Percentiles rank a stretch among this genome's conserved stretches.
Evolutionary conservation across 768 basidiomycete species (phyloP).

Genomic region (Tylopilus vinaceipallidus): DNA sequence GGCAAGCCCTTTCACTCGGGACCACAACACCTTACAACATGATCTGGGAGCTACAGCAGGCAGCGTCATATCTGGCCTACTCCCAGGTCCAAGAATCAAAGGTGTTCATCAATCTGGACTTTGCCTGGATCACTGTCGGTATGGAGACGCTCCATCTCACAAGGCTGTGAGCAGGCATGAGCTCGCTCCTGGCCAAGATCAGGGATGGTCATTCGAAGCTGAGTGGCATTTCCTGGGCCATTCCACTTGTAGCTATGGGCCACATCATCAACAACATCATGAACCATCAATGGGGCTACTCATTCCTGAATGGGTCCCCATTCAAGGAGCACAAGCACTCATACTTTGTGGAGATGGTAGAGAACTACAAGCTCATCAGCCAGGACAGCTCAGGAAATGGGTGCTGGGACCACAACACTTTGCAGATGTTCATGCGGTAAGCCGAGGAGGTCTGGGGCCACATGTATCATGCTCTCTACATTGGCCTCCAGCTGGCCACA

Average conservation of each 20-base stretch:
- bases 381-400: neutral
- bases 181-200: neutral
- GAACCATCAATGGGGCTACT: neutral
- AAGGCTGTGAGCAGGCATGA: neutral
- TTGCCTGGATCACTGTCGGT: neutral
- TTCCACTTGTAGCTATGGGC: too few species aligned
- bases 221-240: too few species aligned
- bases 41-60: constrained; percentile 9
- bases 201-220: too few species aligned
- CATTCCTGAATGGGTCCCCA: neutral
- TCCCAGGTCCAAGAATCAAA: constrained; percentile 1
- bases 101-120: neutral
- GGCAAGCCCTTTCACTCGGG: neutral
- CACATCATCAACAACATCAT: neutral
- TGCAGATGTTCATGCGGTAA: neutral
- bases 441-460: neutral
- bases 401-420: neutral
- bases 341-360: neutral
- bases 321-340: neutral
- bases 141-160: neutral
- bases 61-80: neutral
- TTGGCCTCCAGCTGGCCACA: constrained; percentile 2
- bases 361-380: neutral
- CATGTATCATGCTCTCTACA: neutral
- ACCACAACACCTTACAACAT: neutral